Evolutionary conservation across 805 yeast species (phyloP).

Genomic region (Pichia californica): DNA sequence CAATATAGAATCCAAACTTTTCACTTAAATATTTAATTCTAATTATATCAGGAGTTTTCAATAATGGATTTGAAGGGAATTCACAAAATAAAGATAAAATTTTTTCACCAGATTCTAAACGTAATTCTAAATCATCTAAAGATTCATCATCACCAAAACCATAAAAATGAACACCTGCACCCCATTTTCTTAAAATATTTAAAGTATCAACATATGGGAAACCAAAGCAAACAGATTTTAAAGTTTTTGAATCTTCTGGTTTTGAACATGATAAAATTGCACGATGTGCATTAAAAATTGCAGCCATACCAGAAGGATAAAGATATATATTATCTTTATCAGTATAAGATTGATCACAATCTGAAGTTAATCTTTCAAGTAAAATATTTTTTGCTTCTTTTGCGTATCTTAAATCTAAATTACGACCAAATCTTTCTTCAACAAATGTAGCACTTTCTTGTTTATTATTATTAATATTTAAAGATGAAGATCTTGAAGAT

Average conservation of each 20-base stretch:
- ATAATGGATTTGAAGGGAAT: constrained; percentile 90
- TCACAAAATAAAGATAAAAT: constrained; percentile 83
- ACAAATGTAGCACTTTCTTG: constrained; percentile 61
- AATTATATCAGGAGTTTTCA: constrained; percentile 73
- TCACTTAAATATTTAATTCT: constrained; percentile 61
- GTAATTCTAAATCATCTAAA: constrained; percentile 54
- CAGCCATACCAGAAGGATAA: constrained; percentile 89
- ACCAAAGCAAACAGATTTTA: constrained; percentile 86
- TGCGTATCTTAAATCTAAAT: constrained; percentile 70
- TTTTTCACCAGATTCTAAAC: constrained; percentile 56
- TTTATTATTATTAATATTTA: too few species aligned
- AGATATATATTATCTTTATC: constrained; percentile 69
- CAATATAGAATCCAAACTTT: constrained; percentile 66
- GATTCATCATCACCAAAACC: constrained; percentile 78
- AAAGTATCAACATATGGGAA: constrained; percentile 94
- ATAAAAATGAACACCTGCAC: constrained; percentile 81
- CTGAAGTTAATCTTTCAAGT: constrained; percentile 66
- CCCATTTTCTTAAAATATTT: constrained; percentile 80
- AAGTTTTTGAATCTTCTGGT: constrained; percentile 10
- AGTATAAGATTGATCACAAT: constrained; percentile 22
- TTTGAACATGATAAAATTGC: constrained; percentile 15
- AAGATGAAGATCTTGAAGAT: constrained; percentile 26
- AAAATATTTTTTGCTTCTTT: constrained; percentile 70
- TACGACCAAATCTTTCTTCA: constrained; percentile 89
- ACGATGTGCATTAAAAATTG: constrained; percentile 78